A percentile compares a stretch with the other conserved stretches of the same genome.
phyloP scores from a whole-genome alignment of 805 yeast species.

The Candida pseudofarinosa region DNA sequence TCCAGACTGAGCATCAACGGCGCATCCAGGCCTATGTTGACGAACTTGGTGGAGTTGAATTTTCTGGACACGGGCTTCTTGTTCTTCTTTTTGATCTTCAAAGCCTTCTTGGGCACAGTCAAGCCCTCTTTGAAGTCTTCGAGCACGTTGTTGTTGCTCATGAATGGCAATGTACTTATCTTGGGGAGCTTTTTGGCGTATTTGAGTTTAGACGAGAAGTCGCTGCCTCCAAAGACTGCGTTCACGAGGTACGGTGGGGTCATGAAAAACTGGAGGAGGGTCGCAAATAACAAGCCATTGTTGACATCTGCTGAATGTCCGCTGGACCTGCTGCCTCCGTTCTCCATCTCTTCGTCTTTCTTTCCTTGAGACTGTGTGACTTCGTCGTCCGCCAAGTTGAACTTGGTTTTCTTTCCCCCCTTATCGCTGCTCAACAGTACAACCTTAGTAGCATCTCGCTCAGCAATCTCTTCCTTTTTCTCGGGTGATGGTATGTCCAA shows the following conservation, averaged over 20 bases:
- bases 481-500: conserved; percentile 46
- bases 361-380: conserved; percentile 16
- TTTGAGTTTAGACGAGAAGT: conserved; percentile 43
- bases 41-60: conserved; percentile 60
- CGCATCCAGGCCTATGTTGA: conserved; percentile 66
- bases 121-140: conserved; percentile 60
- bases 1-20: conserved; percentile 59
- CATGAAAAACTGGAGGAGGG: conserved; percentile 71
- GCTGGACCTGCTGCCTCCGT: conserved; percentile 5
- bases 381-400: conserved; percentile 28
- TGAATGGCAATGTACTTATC: conserved; percentile 70
- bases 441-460: conserved; percentile 19
- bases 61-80: conserved; percentile 35
- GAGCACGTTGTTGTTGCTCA: conserved; percentile 42
- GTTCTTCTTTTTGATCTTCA: conserved; percentile 35
- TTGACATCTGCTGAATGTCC: conserved; percentile 12
- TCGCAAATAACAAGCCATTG: conserved; percentile 55
- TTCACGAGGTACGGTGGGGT: conserved; percentile 81
- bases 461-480: conserved; percentile 11
- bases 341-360: conserved; percentile 13
- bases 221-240: conserved; percentile 50
- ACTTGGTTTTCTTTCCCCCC: conserved; percentile 28
- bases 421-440: conserved; percentile 19
- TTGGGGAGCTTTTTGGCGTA: conserved; percentile 70
- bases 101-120: conserved; percentile 41